phyloP scores from a whole-genome alignment of 1,284 basidiomycete species.

The Phylloporus sp. region DNA sequence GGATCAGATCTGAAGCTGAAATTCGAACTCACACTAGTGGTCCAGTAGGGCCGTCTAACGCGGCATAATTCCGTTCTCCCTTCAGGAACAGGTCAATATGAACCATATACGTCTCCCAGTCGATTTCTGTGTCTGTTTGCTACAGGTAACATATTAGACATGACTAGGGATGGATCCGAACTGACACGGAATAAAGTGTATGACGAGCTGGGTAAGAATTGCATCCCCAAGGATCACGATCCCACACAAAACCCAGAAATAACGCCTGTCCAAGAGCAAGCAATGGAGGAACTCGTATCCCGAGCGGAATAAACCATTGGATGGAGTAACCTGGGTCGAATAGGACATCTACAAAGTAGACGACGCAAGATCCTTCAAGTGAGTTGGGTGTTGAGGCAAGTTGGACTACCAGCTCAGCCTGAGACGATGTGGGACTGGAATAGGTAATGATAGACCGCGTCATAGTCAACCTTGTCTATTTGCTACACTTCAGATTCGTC shows the following conservation, averaged over 20 bases:
- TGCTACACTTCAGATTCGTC: too few relatives aligned
- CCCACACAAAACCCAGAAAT: slow-evolving; percentile 67
- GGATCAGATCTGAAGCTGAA: neutral
- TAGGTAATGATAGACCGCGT: too few relatives aligned
- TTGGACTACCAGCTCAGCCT: too few relatives aligned
- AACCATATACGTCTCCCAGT: slow-evolving; percentile 93
- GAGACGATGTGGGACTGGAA: too few relatives aligned
- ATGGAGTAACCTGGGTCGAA: neutral
- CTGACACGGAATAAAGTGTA: slow-evolving; percentile 82
- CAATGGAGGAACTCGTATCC: slow-evolving; percentile 15
- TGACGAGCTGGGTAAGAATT: slow-evolving; percentile 75
- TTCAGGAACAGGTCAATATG: slow-evolving; percentile 82
- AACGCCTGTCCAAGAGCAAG: slow-evolving; percentile 56
- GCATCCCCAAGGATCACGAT: slow-evolving; percentile 76
- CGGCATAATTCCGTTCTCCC: slow-evolving; percentile 88
- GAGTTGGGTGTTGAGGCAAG: neutral
- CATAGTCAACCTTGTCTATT: too few relatives aligned
- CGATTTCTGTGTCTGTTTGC: slow-evolving; percentile 94
- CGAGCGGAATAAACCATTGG: slow-evolving; percentile 4
- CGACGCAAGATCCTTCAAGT: too few relatives aligned
- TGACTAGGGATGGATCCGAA: slow-evolving; percentile 19
- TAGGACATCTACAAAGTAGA: slow-evolving; percentile 21
- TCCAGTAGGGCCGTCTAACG: slow-evolving; percentile 90
- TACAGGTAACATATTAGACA: slow-evolving; percentile 14
- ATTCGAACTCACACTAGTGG: slow-evolving; percentile 79